A percentile compares a stretch with the other conserved stretches of the same genome.
These are phyloP conservation scores for Xerocomus nothofagi DNA, from an alignment of 1,284 basidiomycete species.

Conservation along the genomic window DNA sequence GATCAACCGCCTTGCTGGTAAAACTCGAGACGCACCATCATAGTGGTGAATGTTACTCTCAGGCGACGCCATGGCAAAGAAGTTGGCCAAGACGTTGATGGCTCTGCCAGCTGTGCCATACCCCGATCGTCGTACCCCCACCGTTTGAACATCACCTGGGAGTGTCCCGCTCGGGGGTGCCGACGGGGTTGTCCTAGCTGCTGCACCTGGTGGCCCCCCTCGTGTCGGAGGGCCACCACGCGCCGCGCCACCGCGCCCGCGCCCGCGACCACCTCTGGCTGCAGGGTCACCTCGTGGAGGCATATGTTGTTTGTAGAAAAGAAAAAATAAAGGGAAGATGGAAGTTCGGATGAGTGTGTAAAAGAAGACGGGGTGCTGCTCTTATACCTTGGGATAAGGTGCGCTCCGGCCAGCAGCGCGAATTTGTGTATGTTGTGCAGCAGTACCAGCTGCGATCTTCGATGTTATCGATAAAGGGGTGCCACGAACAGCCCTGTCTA, in stretches of 20 bases:
- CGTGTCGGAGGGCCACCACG: conserved; percentile 31
- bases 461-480: conserved; percentile 27
- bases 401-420: neutral
- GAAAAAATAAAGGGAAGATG: conserved; percentile 15
- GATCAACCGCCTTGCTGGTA: conserved; percentile 3
- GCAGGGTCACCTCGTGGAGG: conserved; percentile 29
- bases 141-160: conserved; percentile 46
- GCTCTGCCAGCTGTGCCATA: conserved; percentile 57
- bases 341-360: conserved; percentile 19
- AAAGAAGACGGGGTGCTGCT: conserved; percentile 6
- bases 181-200: conserved; percentile 32
- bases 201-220: conserved; percentile 35
- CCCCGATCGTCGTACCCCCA: conserved; percentile 65
- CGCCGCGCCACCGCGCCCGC: conserved; percentile 24
- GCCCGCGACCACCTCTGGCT: conserved; percentile 25
- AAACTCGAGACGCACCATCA: conserved; percentile 54
- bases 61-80: conserved; percentile 60
- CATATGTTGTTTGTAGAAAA: conserved; percentile 18
- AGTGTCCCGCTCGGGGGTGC: conserved; percentile 36
- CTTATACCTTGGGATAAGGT: conserved; percentile 21
- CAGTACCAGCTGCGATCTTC: conserved; percentile 6
- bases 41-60: conserved; percentile 68
- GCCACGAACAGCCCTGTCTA: neutral
- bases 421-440: conserved; percentile 36
- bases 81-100: conserved; percentile 61